These are phyloP conservation scores for Nevesoporus exiguus DNA, from an alignment of 768 basidiomycete genomes.

Conservation along the genomic window DNA sequence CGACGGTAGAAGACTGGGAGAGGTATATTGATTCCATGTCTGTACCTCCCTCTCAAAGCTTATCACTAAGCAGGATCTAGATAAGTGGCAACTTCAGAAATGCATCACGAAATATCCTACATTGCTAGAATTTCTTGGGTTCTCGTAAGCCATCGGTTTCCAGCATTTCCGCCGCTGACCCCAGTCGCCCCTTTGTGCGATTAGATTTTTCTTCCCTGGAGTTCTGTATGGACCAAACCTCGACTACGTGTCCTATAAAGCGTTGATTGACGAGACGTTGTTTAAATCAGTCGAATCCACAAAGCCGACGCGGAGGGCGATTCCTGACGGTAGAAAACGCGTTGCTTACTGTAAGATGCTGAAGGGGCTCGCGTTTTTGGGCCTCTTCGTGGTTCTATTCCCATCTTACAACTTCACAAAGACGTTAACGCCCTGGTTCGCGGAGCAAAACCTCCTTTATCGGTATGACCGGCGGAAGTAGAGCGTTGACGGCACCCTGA, in stretches of 20 bases:
- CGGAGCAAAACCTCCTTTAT: constrained; percentile 38
- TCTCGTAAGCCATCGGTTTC: constrained; percentile 54
- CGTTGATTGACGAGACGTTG: constrained; percentile 69
- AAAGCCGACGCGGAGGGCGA: constrained; percentile 38
- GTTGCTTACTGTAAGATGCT: constrained; percentile 83
- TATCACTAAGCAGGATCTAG: constrained; percentile 60
- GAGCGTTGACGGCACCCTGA: constrained; percentile 1
- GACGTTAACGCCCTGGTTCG: constrained; percentile 62
- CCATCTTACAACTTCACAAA: constrained; percentile 56
- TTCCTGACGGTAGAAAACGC: constrained; percentile 82
- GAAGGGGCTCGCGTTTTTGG: constrained; percentile 71
- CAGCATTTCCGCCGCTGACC: background rate
- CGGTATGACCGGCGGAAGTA: constrained; percentile 28
- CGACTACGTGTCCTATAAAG: constrained; percentile 78
- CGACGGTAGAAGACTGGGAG: constrained; percentile 61
- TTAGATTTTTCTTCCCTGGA: constrained; percentile 93
- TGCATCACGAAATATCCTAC: constrained; percentile 69
- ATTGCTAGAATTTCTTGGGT: constrained; percentile 86
- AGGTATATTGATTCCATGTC: background rate
- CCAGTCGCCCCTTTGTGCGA: background rate
- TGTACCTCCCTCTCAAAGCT: background rate
- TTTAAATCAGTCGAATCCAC: constrained; percentile 58
- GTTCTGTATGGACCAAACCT: constrained; percentile 89
- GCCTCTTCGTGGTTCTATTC: constrained; percentile 63
- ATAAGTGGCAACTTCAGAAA: constrained; percentile 77